These are phyloP conservation scores for Hanseniaspora guilliermondii DNA, from an alignment of 805 yeast genomes.

Conservation along the genomic window DNA sequence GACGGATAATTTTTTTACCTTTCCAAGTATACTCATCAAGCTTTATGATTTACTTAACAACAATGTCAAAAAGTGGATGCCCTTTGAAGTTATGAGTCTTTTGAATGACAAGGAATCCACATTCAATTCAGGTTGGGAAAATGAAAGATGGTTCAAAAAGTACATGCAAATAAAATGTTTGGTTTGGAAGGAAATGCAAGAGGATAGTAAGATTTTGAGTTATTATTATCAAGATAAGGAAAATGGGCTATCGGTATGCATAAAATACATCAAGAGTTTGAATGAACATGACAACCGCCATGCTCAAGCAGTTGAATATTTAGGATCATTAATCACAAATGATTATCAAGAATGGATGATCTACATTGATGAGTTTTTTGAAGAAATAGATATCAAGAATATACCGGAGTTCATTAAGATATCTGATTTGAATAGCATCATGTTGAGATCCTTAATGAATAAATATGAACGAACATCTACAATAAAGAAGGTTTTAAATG, in stretches of 20 bases:
- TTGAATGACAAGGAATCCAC: slow-evolving; percentile 16
- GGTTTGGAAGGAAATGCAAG: slow-evolving; percentile 46
- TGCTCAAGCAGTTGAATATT: slow-evolving; percentile 28
- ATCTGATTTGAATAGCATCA: slow-evolving; percentile 19
- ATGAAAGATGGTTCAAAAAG: not conserved
- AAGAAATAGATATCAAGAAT: slow-evolving; percentile 5
- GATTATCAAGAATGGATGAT: slow-evolving; percentile 13
- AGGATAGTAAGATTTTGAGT: slow-evolving; percentile 51
- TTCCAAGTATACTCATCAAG: slow-evolving; percentile 23
- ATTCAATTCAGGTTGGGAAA: not conserved
- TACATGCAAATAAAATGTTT: slow-evolving; percentile 31
- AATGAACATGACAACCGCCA: slow-evolving; percentile 31
- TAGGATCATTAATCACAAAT: slow-evolving; percentile 28
- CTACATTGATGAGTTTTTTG: slow-evolving; percentile 32
- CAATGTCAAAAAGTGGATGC: slow-evolving; percentile 23
- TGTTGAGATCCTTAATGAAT: slow-evolving; percentile 15
- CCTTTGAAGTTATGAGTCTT: slow-evolving; percentile 11
- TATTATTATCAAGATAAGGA: slow-evolving; percentile 46
- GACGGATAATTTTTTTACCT: slow-evolving; percentile 1
- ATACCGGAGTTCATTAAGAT: slow-evolving; percentile 22
- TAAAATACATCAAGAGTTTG: slow-evolving; percentile 45
- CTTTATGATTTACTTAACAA: slow-evolving; percentile 27
- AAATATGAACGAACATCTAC: not conserved
- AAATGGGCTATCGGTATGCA: slow-evolving; percentile 42
- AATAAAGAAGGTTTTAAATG: not conserved